Base-by-base conservation (phyloP, 2,329 filamentous ascomycete genomes). In the Epichloe typhina region DNA sequence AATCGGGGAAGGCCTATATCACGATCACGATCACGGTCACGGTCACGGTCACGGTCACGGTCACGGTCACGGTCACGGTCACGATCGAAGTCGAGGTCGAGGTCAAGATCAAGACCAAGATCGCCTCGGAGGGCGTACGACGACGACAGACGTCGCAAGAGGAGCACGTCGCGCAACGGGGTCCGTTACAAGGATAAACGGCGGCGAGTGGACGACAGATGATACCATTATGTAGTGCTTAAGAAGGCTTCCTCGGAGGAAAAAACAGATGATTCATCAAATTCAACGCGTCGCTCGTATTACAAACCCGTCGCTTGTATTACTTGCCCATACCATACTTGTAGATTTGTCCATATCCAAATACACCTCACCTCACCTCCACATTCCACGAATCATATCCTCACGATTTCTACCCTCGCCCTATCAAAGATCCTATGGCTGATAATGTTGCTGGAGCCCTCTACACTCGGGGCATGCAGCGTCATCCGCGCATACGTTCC, bases 401-500 rank as follows among this genome's bases (percentile, higher is more conserved):
- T 83, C 38, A 85, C 78, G 62, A 98, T 85, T 66, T 98, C 91
- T 21, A 95, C 88, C 54, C 91, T 79, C 33, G 88, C 83, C 53
- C 93, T 75, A 54, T 91, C 82, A 67, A 85, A 95, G 23, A 97
- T 70, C 58, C 80, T 80, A 66, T 96, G 88, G 37, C 77, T 74
- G 44, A 90, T 69, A 62, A 85, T 73, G 11, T 73, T 76, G 3
- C 70, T 73, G 54, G 84, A 82, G 37, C 78, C 74, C 0, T 82
- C 76, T 0, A 85, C 57, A 5, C 67, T 67, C 12, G 83, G 79
- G 2, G 86, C 82, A 55, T 86, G 77, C 6, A 97, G 69, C 19
- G 80, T 80, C 74, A 98, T 77, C 47, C 84, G 82, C 1, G 88
- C 87, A 65, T 85, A 97, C 0, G 89, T 95, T 5, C 93, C 93